Evolutionary conservation across 106 monocot genomes (phyloP), one percentile per base, ranked within the genome.

Genomic region (Allium sativum): DNA sequence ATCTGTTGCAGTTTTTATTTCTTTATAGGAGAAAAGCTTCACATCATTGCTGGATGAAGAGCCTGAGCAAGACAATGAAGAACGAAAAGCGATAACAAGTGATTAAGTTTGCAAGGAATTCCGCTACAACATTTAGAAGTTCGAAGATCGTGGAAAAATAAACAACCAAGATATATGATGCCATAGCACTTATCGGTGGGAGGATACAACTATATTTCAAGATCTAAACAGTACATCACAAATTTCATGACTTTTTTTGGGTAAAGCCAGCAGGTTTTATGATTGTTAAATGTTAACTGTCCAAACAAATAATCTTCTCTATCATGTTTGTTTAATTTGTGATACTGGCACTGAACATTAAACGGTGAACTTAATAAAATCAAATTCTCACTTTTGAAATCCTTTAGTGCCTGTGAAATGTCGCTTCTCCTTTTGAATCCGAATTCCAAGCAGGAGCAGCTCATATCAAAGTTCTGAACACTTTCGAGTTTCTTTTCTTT

Each of bases 1-100:
- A 22, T 65, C 64, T 16, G 79, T 79, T 62, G 79, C 79, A 19
- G 73, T 74, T 15, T 56, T 69, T 21, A 79, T 45, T 52, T 70
- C 74, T 44, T 74, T 60, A 66, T 74, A 79, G 53, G 79, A 66
- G 65, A 70, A 79, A 55, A 79, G 60, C 68, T 50, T 79, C 22
- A 79, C 57, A 46, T 73, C 68, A 60, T 68, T 77, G 44, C 10
- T 55, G 10, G 31, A 21, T 12, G 72, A 67, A 54, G 56, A 15
- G 13, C 19, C 61, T 72, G 71, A 16, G 12, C 54, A 61, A 44
- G 47, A 0, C 13, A 42, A 51, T 41, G 17, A 9, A 59, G 12
- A 59, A 15, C 16, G 42, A 43, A 59, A 12, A n/a, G 11, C 13
- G 53, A 54, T n/a, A 54, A 54, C 7, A 54, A 54, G n/a, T n/a